Evolutionary conservation across 129 eudicot species (phyloP).

Genomic region (Flaveria brownii): DNA sequence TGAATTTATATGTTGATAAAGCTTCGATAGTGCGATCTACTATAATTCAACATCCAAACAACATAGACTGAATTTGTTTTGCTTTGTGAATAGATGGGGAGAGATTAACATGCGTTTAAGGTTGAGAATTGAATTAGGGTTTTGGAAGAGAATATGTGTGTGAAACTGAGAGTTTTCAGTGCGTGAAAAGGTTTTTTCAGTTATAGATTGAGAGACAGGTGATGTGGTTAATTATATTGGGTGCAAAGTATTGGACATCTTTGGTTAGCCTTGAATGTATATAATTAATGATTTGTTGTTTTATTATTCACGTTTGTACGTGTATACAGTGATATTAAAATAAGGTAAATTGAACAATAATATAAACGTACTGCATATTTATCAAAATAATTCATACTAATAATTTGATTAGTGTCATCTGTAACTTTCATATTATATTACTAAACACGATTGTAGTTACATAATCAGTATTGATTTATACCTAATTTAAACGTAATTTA

Average conservation of each 20-base stretch:
- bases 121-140: conserved; percentile 1
- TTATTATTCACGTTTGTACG: not conserved
- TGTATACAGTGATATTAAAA: not conserved
- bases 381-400: not conserved
- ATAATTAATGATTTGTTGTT: conserved; percentile 16
- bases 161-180: conserved; percentile 14
- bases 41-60: conserved; percentile 33
- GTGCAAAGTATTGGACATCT: conserved; percentile 26
- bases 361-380: not conserved
- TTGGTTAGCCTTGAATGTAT: conserved; percentile 23
- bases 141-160: conserved; percentile 15
- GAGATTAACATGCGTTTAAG: conserved; percentile 15
- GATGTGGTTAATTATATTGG: conserved; percentile 26
- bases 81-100: conserved; percentile 26
- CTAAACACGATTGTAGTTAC: too few relatives aligned
- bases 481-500: too few relatives aligned
- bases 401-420: not conserved
- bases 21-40: not conserved
- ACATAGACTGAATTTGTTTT: not conserved
- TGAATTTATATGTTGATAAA: conserved; percentile 26
- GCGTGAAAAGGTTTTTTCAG: conserved; percentile 37
- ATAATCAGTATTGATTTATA: too few relatives aligned
- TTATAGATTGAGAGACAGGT: conserved; percentile 23
- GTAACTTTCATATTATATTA: too few relatives aligned
- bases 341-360: not conserved